phyloP scores from a whole-genome alignment of 106 monocot genomes.

The Dendrobium nobile region DNA sequence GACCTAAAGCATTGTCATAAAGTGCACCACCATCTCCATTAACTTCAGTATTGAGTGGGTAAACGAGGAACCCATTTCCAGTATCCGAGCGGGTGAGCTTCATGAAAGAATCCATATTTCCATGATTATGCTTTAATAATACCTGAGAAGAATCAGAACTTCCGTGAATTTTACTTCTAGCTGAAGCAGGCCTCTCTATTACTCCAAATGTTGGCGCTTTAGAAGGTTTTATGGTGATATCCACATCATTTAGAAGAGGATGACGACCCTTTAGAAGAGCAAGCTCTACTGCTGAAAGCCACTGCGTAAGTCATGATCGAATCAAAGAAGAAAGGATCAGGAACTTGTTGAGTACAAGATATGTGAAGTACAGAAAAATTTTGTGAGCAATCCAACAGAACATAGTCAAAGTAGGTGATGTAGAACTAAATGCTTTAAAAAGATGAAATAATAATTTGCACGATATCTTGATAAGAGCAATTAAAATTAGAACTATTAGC shows the following conservation, averaged over 20 bases:
- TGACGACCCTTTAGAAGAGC: slow-evolving; percentile 88
- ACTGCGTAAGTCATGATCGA: slow-evolving; percentile 41
- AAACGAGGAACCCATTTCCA: slow-evolving; percentile 34
- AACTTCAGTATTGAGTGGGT: slow-evolving; percentile 11
- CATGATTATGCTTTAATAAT: slow-evolving; percentile 12
- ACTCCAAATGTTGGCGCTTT: slow-evolving; percentile 39
- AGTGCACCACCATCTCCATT: slow-evolving; percentile 19
- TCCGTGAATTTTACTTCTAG: background rate
- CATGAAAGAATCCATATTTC: slow-evolving; percentile 11
- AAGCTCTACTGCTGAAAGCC: slow-evolving; percentile 93
- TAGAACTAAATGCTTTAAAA: too few relatives aligned
- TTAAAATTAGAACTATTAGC: too few relatives aligned
- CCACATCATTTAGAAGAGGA: slow-evolving; percentile 84
- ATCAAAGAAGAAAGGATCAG: background rate
- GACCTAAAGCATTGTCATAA: slow-evolving; percentile 7
- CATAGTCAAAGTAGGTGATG: background rate
- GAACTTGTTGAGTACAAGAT: slow-evolving; percentile 1
- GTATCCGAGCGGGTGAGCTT: slow-evolving; percentile 18
- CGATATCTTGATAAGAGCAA: too few relatives aligned
- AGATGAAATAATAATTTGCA: too few relatives aligned
- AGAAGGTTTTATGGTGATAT: slow-evolving; percentile 60
- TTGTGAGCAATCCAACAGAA: background rate
- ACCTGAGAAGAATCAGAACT: slow-evolving; percentile 19
- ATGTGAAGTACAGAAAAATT: background rate
- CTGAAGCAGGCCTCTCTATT: slow-evolving; percentile 8